Base-by-base conservation (phyloP, 1,284 basidiomycete species). In the Microbotryum scabiosae region DNA sequence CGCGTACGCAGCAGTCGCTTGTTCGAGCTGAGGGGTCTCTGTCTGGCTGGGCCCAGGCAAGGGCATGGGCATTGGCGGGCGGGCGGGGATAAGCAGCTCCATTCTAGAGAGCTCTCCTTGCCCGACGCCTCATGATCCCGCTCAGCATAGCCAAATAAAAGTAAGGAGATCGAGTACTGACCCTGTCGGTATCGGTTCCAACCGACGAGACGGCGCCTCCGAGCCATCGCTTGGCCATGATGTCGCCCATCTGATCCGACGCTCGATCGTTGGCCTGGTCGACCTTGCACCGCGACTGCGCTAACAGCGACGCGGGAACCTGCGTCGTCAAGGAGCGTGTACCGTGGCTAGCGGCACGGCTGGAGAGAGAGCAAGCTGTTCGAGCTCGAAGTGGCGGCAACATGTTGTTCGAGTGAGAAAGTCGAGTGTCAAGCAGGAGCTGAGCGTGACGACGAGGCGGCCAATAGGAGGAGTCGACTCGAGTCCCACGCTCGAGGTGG, bases 211-310 rank as follows among this genome's bases (percentile, higher is more conserved):
- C 67, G 14, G 53, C 62, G 21, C 53, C 53, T 14, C 65, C 65
- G n/a, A 69, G 59, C 67, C 67, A 69, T 2, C 67, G 53, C 47
- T 58, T 59, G 44, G 67, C 65, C 49, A 69, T 57, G 46, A 64
- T 54, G 62, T 69, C 65, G 20, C 67, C 67, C 25, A 69, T 43
- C 46, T 64, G 61, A 51, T 69, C 67, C 20, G 53, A 54, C 25
- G 59, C 57, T 20, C 43, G 23, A 16, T 63, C 52, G 54, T 69
- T 58, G 45, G 57, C 51, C 3, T 51, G 50, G 7, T 64, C 65
- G 55, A 69, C 67, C 21, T 12, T 43, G 23, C 65, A 45, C 25
- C 65, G 61, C 43, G 62, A 61, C 18, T 60, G 57, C 2, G 61
- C 63, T 54, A 69, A 63, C 26, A 68, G 67, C 23, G 53, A 47